Base-by-base conservation (phyloP, 2,329 filamentous ascomycete species). In the Fonsecaea pugnacius region DNA sequence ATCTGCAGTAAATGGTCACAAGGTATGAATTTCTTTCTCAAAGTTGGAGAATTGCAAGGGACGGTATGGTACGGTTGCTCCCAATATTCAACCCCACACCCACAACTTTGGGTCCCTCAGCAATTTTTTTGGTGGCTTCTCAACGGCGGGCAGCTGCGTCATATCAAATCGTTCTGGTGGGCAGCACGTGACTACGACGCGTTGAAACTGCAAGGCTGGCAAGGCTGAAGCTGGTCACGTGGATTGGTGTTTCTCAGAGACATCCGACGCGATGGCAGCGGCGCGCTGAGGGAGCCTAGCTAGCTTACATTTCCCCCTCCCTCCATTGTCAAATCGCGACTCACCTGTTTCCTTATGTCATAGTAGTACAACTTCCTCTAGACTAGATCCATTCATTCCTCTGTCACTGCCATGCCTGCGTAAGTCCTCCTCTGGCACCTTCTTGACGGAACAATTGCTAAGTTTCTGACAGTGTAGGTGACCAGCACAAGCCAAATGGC, bases 401-500 rank as follows among this genome's bases (percentile, higher is more conserved):
- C 30, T 16, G 57, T 36, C 8, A 30, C 57, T n/a, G 50, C 30
- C 18, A 59, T 59, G 57, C 57, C 57, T 33, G 57, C 57, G 57
- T 59, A 36, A 50, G 57, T 36, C 6, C 18, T 24, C 7, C 14
- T 46, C 18, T 18, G 16, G 9, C 8, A 9, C n/a, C 9, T 38
- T 36, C 30, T 52, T 4, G 18, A 48, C 27, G 6, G 35, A 18
- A 60, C 46, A 14, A 38, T 24, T 38, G 33, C 46, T 64, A 18
- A 57, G 24, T 50, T 4, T n/a, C 35, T 2, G 27, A 30, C 63
- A 72, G 71, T 33, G 58, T 68, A 12, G 71, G 71, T 40, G 71
- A 72, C 57, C 71, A 72, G 53, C 71, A 72, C 52, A 70, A 69
- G 67, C 65, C 62, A 9, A 70, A 67, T 56, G 66, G 66, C 62